These are phyloP conservation scores for Magnolia sinica DNA, from an alignment of 164 flowering plant species.

Conservation along the genomic window DNA sequence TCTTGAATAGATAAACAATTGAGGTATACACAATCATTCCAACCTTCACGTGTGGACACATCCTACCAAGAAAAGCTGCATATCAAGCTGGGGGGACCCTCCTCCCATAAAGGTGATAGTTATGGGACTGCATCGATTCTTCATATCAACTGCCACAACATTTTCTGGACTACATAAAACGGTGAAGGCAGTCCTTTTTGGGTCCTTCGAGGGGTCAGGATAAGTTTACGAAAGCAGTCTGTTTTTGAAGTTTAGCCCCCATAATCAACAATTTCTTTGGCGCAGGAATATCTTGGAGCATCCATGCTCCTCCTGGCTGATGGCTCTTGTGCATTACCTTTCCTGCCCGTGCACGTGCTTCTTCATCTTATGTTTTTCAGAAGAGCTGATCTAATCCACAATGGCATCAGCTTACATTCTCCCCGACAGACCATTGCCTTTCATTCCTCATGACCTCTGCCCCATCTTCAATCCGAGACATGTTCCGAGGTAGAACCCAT, in stretches of 20 bases:
- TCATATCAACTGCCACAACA: constrained; percentile 14
- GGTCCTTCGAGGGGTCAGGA: constrained; percentile 22
- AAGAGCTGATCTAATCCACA: constrained; percentile 63
- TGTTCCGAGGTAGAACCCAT: constrained; percentile 45
- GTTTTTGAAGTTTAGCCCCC: constrained; percentile 51
- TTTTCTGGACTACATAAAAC: constrained; percentile 11
- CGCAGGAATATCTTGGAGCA: constrained; percentile 86
- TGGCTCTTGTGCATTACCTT: constrained; percentile 60
- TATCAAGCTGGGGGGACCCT: constrained; percentile 6
- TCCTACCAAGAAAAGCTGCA: constrained; percentile 7
- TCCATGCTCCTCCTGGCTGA: constrained; percentile 55
- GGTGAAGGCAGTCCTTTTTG: constrained; percentile 18
- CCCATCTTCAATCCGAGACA: constrained; percentile 45
- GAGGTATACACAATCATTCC: not conserved
- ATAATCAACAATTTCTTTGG: constrained; percentile 84
- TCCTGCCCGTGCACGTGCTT: constrained; percentile 55
- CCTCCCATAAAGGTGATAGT: constrained; percentile 15
- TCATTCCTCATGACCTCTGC: constrained; percentile 56
- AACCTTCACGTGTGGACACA: not conserved
- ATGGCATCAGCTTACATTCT: constrained; percentile 56
- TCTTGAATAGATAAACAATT: not conserved
- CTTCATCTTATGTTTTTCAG: constrained; percentile 56
- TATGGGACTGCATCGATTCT: constrained; percentile 13
- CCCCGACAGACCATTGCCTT: constrained; percentile 50
- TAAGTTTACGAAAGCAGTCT: constrained; percentile 24